Conservation (phyloP, 768 basidiomycete species). For the Nidularia pulvinata region DNA sequence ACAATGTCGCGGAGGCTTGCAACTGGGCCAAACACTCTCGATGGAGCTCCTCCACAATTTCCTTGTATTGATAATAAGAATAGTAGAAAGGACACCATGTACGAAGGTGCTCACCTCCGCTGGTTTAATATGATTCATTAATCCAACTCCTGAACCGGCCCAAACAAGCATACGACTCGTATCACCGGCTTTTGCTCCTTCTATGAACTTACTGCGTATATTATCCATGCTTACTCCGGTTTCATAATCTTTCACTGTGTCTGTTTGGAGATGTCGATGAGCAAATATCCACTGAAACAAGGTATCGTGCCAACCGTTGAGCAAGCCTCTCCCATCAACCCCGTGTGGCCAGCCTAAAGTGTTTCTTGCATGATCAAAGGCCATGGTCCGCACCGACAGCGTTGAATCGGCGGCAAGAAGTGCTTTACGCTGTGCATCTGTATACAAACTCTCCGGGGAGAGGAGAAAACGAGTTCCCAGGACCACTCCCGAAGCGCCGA, state of each 20-base stretch:
- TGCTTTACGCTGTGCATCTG: slow-evolving; percentile 48
- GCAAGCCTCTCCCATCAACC: slow-evolving; percentile 61
- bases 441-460: slow-evolving; percentile 64
- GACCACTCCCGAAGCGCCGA: slow-evolving; percentile 70
- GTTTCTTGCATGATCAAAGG: slow-evolving; percentile 59
- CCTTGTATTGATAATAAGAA: slow-evolving; percentile 28
- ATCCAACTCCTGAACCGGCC: slow-evolving; percentile 67
- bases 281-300: not conserved
- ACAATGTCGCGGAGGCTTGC: slow-evolving; percentile 16
- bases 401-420: slow-evolving; percentile 45
- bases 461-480: slow-evolving; percentile 78
- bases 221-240: slow-evolving; percentile 39
- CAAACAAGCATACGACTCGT: slow-evolving; percentile 56
- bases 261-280: slow-evolving; percentile 34
- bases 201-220: slow-evolving; percentile 41
- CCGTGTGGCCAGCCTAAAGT: slow-evolving; percentile 61
- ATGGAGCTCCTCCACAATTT: slow-evolving; percentile 53
- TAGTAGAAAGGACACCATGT: not conserved
- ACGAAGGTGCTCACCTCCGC: slow-evolving; percentile 28
- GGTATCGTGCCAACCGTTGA: slow-evolving; percentile 38
- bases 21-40: slow-evolving; percentile 39
- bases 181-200: slow-evolving; percentile 44
- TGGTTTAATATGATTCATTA: slow-evolving; percentile 42
- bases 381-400: slow-evolving; percentile 55
- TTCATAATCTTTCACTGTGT: slow-evolving; percentile 57